Conservation (phyloP, 371 early-diverging fungal genomes). For the Furculomyces boomerangus region DNA sequence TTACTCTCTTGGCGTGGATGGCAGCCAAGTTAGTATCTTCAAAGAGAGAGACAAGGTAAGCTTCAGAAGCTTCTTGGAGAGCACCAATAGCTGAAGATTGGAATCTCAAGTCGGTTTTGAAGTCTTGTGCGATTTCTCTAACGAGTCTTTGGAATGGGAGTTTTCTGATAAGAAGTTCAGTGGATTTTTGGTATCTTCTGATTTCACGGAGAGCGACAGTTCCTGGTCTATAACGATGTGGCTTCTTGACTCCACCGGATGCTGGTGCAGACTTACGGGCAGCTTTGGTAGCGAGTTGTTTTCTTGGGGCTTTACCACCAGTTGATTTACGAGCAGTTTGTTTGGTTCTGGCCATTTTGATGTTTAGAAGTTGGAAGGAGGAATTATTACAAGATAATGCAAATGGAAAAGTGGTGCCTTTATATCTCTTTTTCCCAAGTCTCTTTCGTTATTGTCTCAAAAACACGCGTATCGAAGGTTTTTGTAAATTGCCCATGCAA, state of each 20-base stretch:
- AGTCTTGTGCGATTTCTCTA: conserved; percentile 89
- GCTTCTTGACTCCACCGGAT: conserved; percentile 39
- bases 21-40: conserved; percentile 98
- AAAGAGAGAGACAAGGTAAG: conserved; percentile 88
- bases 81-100: conserved; percentile 95
- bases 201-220: conserved; percentile 94
- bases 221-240: conserved; percentile 72
- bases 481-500: no score
- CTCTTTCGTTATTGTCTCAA: no score
- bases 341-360: conserved; percentile 95
- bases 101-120: conserved; percentile 96
- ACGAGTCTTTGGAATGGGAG: conserved; percentile 97
- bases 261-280: conserved; percentile 53
- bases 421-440: no score
- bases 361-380: no score
- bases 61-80: conserved; percentile 97
- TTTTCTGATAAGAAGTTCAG: conserved; percentile 94
- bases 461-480: no score
- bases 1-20: conserved; percentile 99
- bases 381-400: no score
- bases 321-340: conserved; percentile 98
- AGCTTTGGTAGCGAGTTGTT: conserved; percentile 96
- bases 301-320: conserved; percentile 97
- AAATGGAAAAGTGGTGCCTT: no score
- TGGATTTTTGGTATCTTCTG: conserved; percentile 95